Evolutionary conservation across 2,329 filamentous ascomycete species (phyloP), one percentile per base, ranked within the genome.

Genomic region (Magnaporthiopsis poae): DNA sequence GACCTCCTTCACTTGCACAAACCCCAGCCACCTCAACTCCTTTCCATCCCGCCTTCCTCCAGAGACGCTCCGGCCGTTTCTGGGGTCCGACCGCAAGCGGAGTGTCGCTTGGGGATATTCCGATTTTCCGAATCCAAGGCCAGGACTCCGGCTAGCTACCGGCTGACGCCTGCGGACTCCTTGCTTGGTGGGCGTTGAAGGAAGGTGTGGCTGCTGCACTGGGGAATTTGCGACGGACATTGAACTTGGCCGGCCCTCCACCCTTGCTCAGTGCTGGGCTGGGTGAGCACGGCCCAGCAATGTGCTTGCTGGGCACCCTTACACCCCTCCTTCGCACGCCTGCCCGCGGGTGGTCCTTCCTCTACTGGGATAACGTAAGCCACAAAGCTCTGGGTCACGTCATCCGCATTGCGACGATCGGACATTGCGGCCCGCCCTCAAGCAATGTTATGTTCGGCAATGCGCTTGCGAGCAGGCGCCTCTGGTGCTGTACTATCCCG

Each of bases 81-180:
- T 56, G 21, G 46, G 46, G 46, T 56, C 46, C n/a, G 46, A 9
- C 21, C 46, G n/a, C 46, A 56, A 25, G 27, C 63, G 63, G 63
- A 64, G 36, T 64, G 63, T n/a, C 25, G 13, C 9, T 33, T 64
- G 63, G 63, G 63, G 63, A 59, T 33, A 27, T 56, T 64, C 63
- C 63, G 63, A 59, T 29, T n/a, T 46, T 56, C 18, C 46, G 46
- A 21, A n/a, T 8, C 2, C 46, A 25, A n/a, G 21, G 46, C 7
- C 21, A 56, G 46, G 46, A 56, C 46, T 56, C 46, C 46, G 46
- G 46, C 8, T 25, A 5, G 46, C 46, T 21, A 9, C 18, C 46
- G 46, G 46, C 46, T 56, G 46, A 56, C 46, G 46, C 46, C n/a
- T 56, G 46, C 21, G 46, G 46, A 25, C 46, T n/a, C 46, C 46